A percentile compares a stretch with the other conserved stretches of the same genome.
Evolutionary conservation across 176 grass and related monocot genomes (phyloP).

Genomic region (Pontederia crassipes): DNA sequence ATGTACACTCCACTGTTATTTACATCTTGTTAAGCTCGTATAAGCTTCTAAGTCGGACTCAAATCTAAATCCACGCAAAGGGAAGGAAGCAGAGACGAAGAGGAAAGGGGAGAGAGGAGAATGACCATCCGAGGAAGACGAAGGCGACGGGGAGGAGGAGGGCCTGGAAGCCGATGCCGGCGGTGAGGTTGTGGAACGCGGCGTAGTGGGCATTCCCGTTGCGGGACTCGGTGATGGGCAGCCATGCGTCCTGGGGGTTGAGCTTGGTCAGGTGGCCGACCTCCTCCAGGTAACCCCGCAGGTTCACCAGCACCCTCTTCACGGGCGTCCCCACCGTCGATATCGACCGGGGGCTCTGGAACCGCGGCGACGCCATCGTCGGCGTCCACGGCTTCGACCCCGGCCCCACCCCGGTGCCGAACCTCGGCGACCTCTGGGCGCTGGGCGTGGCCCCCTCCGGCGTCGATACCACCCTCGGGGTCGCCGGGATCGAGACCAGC

Average conservation of each 20-base stretch:
- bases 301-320: conserved; percentile 63
- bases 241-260: conserved; percentile 92
- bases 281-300: conserved; percentile 91
- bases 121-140: conserved; percentile 70
- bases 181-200: conserved; percentile 88
- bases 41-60: too few relatives aligned
- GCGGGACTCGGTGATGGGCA: conserved; percentile 93
- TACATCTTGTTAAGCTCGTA: too few relatives aligned
- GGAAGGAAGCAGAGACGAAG: neutral
- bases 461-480: conserved; percentile 52
- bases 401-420: conserved; percentile 22
- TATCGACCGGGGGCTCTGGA: conserved; percentile 30
- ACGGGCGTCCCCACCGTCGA: conserved; percentile 51
- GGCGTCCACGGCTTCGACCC: conserved; percentile 24
- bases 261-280: conserved; percentile 89
- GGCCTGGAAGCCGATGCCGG: conserved; percentile 89
- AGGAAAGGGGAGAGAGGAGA: neutral
- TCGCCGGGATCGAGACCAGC: conserved; percentile 83
- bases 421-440: conserved; percentile 11
- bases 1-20: too few relatives aligned
- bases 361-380: conserved; percentile 24
- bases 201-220: conserved; percentile 85
- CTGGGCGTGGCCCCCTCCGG: conserved; percentile 11
- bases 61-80: neutral
- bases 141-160: conserved; percentile 90